These are phyloP conservation scores for Arthrobotrys iridis DNA, from an alignment of 2,329 filamentous ascomycete species.

Conservation along the genomic window DNA sequence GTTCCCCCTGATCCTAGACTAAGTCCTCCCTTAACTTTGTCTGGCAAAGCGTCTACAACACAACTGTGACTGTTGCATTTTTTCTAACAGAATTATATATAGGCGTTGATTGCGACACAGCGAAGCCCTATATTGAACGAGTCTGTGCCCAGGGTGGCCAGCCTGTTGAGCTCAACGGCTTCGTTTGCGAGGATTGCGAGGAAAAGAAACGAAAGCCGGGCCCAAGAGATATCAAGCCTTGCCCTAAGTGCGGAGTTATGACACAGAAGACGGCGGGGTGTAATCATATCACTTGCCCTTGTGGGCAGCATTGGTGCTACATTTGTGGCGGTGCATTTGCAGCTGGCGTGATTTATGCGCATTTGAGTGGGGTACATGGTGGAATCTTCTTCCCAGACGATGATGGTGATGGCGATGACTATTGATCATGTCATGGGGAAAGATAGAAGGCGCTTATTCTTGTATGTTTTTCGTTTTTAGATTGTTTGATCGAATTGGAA, in stretches of 20 bases:
- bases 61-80: constrained; percentile 15
- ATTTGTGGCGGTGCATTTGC: constrained; percentile 60
- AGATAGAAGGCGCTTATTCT: too few species aligned
- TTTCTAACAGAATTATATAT: neutral
- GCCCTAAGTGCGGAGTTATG: constrained; percentile 61
- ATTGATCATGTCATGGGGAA: neutral
- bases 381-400: constrained; percentile 54
- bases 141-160: constrained; percentile 63
- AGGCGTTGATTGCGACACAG: constrained; percentile 62
- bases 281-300: constrained; percentile 62
- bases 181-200: constrained; percentile 63
- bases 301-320: constrained; percentile 63
- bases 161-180: constrained; percentile 61
- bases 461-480: neutral
- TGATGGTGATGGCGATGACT: constrained; percentile 20
- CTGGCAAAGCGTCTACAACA: constrained; percentile 5
- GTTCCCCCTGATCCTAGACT: constrained; percentile 7
- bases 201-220: constrained; percentile 41
- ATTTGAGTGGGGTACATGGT: constrained; percentile 61
- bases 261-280: constrained; percentile 62
- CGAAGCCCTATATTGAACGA: constrained; percentile 63
- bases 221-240: constrained; percentile 58
- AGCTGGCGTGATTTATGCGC: constrained; percentile 60
- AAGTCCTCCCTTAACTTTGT: too few species aligned
- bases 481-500: too few species aligned